phyloP scores from a whole-genome alignment of 2,329 filamentous ascomycete genomes.

The Fusarium virguliforme region DNA sequence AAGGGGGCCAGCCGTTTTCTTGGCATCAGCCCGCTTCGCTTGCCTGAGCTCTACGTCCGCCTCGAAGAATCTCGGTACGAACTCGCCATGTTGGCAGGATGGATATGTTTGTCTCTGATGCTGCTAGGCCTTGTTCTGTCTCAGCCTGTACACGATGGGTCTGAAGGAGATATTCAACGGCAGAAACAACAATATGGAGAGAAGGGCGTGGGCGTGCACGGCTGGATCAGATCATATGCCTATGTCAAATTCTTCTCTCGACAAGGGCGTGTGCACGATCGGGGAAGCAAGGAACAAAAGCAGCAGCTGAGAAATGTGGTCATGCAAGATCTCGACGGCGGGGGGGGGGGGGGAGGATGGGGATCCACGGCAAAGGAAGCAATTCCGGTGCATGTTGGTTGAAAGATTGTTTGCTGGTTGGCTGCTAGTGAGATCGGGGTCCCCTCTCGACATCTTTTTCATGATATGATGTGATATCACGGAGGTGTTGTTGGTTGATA shows the following conservation, averaged over 20 bases:
- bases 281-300: conserved; percentile 5
- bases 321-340: conserved; percentile 9
- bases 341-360: no score
- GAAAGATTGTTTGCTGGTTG: conserved; percentile 3
- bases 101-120: conserved; percentile 3
- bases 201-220: neutral
- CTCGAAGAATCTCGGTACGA: conserved; percentile 1
- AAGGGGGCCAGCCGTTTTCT: no score
- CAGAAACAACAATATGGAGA: neutral
- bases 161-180: neutral
- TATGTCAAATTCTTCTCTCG: neutral
- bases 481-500: neutral
- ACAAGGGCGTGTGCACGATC: conserved; percentile 21
- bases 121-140: conserved; percentile 3
- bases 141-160: conserved; percentile 7
- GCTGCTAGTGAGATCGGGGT: neutral
- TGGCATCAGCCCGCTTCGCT: neutral
- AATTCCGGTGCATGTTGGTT: conserved; percentile 6
- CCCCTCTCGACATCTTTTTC: neutral
- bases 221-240: conserved; percentile 25
- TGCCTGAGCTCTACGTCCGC: conserved; percentile 1
- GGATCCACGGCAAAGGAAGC: neutral
- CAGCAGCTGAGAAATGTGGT: conserved; percentile 13
- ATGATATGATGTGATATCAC: conserved; percentile 8
- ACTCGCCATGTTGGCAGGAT: neutral